phyloP scores from a whole-genome alignment of 208 protist species.

The Leishmania amazonensis region DNA sequence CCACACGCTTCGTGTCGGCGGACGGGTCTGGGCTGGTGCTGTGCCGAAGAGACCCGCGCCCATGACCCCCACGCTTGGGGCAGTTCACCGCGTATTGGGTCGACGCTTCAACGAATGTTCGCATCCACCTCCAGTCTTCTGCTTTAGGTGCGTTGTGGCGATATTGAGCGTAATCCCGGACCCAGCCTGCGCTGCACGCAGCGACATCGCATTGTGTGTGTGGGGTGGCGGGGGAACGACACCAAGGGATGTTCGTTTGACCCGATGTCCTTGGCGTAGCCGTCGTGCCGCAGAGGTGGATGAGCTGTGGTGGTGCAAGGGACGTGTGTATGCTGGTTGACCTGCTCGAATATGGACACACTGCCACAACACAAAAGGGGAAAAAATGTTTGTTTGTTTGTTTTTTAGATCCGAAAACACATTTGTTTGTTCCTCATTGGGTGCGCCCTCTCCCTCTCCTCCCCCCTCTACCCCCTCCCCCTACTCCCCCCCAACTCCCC shows the following conservation, averaged over 20 bases:
- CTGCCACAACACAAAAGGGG: background rate
- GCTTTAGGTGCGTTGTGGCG: background rate
- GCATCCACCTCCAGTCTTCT: background rate
- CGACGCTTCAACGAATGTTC: background rate
- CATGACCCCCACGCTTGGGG: background rate
- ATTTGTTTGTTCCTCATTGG: background rate
- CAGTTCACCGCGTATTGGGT: background rate
- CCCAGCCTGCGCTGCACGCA: background rate
- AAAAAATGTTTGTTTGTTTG: background rate
- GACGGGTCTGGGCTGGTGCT: background rate
- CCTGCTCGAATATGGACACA: background rate
- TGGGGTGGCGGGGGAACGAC: background rate
- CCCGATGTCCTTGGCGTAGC: background rate
- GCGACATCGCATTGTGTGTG: background rate
- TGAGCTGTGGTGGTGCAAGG: background rate
- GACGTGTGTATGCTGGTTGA: background rate
- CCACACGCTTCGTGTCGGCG: background rate
- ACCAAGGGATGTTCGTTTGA: background rate
- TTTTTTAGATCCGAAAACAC: too few species aligned
- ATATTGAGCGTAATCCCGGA: background rate
- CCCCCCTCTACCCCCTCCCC: too few species aligned
- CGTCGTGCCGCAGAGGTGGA: background rate
- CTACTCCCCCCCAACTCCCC: too few species aligned
- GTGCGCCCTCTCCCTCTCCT: background rate
- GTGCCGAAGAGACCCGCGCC: background rate